These are phyloP conservation scores for Entomortierella beljakovae DNA, from an alignment of 192 early-diverging fungal species.

Conservation along the genomic window DNA sequence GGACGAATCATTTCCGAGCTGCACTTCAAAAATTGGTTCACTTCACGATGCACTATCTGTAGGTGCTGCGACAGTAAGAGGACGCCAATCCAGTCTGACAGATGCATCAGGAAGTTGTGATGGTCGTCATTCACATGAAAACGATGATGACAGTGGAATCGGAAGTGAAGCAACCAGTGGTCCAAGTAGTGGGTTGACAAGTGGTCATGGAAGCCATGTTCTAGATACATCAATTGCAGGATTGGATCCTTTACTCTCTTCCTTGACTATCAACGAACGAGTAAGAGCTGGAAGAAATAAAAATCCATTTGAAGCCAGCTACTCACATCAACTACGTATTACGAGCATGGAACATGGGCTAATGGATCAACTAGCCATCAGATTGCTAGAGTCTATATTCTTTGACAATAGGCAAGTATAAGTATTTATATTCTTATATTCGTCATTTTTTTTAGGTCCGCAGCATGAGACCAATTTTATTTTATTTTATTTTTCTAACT, in stretches of 20 bases:
- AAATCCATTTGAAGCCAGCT: conserved; percentile 21
- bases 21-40: conserved; percentile 28
- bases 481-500: neutral
- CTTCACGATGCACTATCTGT: conserved; percentile 47
- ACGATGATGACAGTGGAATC: conserved; percentile 40
- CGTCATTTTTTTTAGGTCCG: too few species aligned
- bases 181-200: conserved; percentile 26
- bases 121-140: neutral
- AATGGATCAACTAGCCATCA: conserved; percentile 42
- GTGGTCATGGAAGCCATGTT: conserved; percentile 44
- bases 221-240: conserved; percentile 13
- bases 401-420: conserved; percentile 38
- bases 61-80: conserved; percentile 11
- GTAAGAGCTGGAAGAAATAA: neutral
- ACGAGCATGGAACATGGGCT: conserved; percentile 50
- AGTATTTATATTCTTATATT: neutral
- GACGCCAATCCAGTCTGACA: conserved; percentile 25
- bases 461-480: neutral
- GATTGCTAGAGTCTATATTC: conserved; percentile 49
- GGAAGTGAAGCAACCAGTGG: conserved; percentile 44
- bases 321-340: conserved; percentile 31
- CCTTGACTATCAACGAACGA: conserved; percentile 26
- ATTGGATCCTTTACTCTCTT: conserved; percentile 34
- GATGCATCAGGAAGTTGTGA: neutral
- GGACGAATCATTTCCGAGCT: conserved; percentile 37